A percentile compares a stretch with the other conserved stretches of the same genome.
Conservation (phyloP, 345 rosid species). For the Firmiana major region DNA sequence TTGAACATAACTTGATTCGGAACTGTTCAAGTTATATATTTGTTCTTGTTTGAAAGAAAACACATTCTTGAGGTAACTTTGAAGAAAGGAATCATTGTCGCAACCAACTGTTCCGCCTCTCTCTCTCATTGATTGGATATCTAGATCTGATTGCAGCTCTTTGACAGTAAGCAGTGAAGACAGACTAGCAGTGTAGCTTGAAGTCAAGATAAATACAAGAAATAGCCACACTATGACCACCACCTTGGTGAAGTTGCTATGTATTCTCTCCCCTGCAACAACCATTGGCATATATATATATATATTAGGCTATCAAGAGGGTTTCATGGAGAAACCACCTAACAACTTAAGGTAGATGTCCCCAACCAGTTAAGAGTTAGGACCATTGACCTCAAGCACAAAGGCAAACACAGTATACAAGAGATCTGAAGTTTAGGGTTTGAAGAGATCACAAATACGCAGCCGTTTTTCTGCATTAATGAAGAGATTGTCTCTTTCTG, state of each 20-base stretch:
- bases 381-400: too few relatives aligned
- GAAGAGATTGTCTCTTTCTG: too few relatives aligned
- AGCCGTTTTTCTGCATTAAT: too few relatives aligned
- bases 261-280: conserved; percentile 39
- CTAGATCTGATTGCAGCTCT: conserved; percentile 27
- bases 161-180: conserved; percentile 52
- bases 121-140: conserved; percentile 25
- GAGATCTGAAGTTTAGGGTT: too few relatives aligned
- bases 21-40: neutral
- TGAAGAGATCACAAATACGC: too few relatives aligned
- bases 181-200: conserved; percentile 61
- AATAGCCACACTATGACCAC: conserved; percentile 57
- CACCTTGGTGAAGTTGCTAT: conserved; percentile 32
- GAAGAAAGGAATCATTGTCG: conserved; percentile 41
- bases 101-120: conserved; percentile 35
- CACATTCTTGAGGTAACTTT: conserved; percentile 28
- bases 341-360: neutral
- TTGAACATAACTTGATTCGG: conserved; percentile 18
- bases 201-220: conserved; percentile 43
- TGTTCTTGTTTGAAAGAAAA: conserved; percentile 23
- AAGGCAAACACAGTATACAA: too few relatives aligned
- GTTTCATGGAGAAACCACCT: neutral
- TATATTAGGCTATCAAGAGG: neutral
- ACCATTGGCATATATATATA: neutral
- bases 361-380: neutral